Percentiles rank a stretch among this genome's conserved stretches.
phyloP scores from a whole-genome alignment of 768 basidiomycete species.

The Phanerodontia chrysosporium region DNA sequence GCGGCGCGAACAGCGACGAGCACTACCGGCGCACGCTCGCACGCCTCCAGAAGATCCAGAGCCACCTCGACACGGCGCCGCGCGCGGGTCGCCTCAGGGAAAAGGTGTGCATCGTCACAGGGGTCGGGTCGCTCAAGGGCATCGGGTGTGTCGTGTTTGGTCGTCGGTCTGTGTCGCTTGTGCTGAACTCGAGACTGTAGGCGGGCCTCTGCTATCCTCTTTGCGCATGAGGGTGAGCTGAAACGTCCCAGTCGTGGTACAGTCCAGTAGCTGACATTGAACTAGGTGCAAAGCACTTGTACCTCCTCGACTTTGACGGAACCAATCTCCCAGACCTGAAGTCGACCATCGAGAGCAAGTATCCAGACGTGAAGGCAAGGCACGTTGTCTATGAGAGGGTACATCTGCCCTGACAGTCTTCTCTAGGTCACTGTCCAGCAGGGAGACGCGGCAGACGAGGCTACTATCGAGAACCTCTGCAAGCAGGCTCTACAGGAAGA shows the following conservation, averaged over 20 bases:
- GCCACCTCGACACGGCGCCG: constrained; percentile 54
- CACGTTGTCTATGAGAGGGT: not conserved
- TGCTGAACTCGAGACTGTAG: not conserved
- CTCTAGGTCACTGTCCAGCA: constrained; percentile 70
- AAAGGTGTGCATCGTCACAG: constrained; percentile 87
- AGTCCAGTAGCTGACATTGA: not conserved
- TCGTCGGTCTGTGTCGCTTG: not conserved
- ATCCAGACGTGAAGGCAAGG: constrained; percentile 75
- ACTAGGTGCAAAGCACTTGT: constrained; percentile 74
- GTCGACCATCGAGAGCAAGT: constrained; percentile 57
- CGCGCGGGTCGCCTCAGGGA: constrained; percentile 55
- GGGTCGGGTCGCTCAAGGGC: constrained; percentile 80
- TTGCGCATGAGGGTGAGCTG: constrained; percentile 73
- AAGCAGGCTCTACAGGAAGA: constrained; percentile 73
- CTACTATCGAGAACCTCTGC: constrained; percentile 63
- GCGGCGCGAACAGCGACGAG: constrained; percentile 33
- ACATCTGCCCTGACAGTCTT: not conserved
- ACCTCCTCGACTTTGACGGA: constrained; percentile 67
- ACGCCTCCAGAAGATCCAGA: constrained; percentile 63
- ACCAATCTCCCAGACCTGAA: constrained; percentile 70
- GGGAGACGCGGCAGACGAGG: constrained; percentile 82
- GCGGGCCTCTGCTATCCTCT: constrained; percentile 62
- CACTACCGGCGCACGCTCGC: constrained; percentile 57
- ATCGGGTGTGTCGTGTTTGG: constrained; percentile 66
- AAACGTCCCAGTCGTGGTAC: not conserved